phyloP scores from a whole-genome alignment of 2,329 filamentous ascomycete genomes.

The Claviceps paspali region DNA sequence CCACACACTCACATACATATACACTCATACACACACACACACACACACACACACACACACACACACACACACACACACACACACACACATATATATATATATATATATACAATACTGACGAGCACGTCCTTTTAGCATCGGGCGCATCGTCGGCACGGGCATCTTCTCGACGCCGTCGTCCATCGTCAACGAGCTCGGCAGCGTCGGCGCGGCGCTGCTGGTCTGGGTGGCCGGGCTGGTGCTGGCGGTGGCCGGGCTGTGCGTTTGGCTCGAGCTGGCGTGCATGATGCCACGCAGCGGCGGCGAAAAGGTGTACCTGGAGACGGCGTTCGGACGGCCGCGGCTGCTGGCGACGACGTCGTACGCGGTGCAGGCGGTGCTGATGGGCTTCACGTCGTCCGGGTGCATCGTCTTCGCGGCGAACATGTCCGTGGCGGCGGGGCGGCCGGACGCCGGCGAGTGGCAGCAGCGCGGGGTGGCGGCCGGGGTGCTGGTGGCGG shows the following conservation, averaged over 20 bases:
- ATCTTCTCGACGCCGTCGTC: constrained; percentile 11
- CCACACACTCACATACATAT: too few species aligned
- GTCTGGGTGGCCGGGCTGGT: constrained; percentile 10
- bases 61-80: too few species aligned
- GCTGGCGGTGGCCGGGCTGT: constrained; percentile 25
- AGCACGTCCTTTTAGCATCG: too few species aligned
- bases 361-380: constrained; percentile 44
- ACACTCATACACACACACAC: too few species aligned
- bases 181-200: constrained; percentile 9
- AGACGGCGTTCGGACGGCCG: constrained; percentile 43
- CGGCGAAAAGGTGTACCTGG: constrained; percentile 52
- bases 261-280: constrained; percentile 49
- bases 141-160: constrained; percentile 11
- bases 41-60: too few species aligned
- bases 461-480: constrained; percentile 44
- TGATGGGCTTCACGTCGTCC: constrained; percentile 36
- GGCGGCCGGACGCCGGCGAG: constrained; percentile 29
- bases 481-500: too few species aligned
- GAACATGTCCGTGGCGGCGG: constrained; percentile 35
- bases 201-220: constrained; percentile 9
- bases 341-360: constrained; percentile 44
- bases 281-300: constrained; percentile 46
- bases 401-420: constrained; percentile 40
- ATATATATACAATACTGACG: too few species aligned
- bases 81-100: too few species aligned